Percentiles rank a stretch among this genome's conserved stretches.
These are phyloP conservation scores for Rhynchospora breviuscula DNA, from an alignment of 176 grass and related monocot genomes.

Conservation along the genomic window DNA sequence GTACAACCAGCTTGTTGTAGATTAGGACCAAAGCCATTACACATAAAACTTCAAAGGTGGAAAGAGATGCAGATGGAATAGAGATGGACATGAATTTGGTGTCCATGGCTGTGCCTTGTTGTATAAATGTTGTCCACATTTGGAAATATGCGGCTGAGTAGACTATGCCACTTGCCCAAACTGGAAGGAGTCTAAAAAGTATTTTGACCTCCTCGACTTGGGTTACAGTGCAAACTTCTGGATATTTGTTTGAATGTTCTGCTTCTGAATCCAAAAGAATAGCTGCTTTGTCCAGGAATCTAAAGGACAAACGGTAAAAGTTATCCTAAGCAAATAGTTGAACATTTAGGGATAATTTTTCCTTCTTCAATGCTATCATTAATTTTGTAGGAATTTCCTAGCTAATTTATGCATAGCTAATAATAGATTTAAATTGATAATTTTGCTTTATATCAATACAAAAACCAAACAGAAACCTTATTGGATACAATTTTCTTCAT, in stretches of 20 bases:
- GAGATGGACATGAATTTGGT: constrained; percentile 38
- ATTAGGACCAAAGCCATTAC: constrained; percentile 54
- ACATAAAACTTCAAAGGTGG: constrained; percentile 49
- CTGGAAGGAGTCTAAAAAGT: constrained; percentile 45
- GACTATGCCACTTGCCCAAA: constrained; percentile 56
- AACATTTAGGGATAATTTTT: not conserved
- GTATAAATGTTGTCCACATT: constrained; percentile 73
- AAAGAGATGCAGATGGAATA: constrained; percentile 51
- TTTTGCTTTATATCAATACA: not conserved
- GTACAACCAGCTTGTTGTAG: constrained; percentile 53
- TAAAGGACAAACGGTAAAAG: not conserved
- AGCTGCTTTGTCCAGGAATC: constrained; percentile 72
- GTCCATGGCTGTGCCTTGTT: constrained; percentile 63
- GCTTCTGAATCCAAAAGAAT: constrained; percentile 37
- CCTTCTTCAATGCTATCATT: too few species aligned
- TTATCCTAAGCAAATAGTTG: not conserved
- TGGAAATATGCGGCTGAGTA: constrained; percentile 50
- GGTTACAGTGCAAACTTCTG: constrained; percentile 62
- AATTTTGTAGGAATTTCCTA: not conserved
- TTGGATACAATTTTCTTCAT: not conserved
- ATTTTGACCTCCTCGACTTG: constrained; percentile 90
- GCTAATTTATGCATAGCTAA: not conserved
- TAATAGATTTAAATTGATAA: not conserved
- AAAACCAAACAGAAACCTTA: not conserved
- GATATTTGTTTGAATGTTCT: constrained; percentile 21